Evolutionary conservation across 106 monocot species (phyloP), one percentile per base, ranked within the genome.

Genomic region (Acorus gramineus): DNA sequence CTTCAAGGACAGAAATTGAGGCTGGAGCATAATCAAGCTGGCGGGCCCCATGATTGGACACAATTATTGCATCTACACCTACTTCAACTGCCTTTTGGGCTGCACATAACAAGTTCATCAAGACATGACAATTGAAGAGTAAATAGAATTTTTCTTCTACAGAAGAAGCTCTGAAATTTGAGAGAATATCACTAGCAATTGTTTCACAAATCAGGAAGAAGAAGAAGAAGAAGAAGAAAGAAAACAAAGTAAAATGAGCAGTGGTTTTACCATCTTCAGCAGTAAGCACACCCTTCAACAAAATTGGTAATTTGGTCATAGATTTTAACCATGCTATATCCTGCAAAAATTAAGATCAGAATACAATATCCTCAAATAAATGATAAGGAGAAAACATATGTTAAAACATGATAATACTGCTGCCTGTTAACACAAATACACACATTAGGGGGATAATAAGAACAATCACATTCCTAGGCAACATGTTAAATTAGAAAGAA

Each of bases 11-110:
- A 59, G 78, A 83, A 50, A 93, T 87, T 46, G 93, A 76, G 46
- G 89, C 83, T 47, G 85, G 87, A 42, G 76, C 61, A 62, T 93
- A 87, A 72, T 93, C 92, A 53, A 93, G 82, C 73, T 93, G 92
- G 11, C 87, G 87, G 28, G 71, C 87, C 55, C 87, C 92, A 61
- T 93, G 92, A 50, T 93, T 93, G 53, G 93, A 93, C 44, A 93
- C 93, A 55, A 93, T 67, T 56, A 93, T 83, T 13, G 89, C 89
- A 9, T 88, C 83, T 62, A 70, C 81, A 14, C 93, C 93, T 50
- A 61, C 55, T 47, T 89, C 83, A 3, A 80, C 72, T 46, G 87
- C 83, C 55, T 70, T 87, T 75, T 53, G 61, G 61, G 87, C 87
- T 87, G 79, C 44, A 73, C 42, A 73, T 50, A 28, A 28, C 28